Conservation (phyloP, 306 rosid genomes). For the Astragalus membranaceus region DNA sequence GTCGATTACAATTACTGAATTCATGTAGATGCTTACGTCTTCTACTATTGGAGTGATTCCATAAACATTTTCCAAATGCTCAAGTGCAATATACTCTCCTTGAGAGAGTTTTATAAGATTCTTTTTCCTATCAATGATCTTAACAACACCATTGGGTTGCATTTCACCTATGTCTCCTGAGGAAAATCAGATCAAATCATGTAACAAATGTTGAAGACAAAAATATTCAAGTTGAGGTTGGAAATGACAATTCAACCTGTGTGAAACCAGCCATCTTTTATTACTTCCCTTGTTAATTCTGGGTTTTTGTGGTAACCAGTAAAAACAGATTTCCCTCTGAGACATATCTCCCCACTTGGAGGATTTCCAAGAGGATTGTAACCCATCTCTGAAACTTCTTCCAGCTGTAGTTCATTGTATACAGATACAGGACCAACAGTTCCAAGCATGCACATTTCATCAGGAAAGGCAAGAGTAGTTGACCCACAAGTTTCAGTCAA, state of each 20-base stretch:
- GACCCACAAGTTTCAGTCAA: conserved; percentile 90
- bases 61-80: conserved; percentile 73
- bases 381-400: conserved; percentile 81
- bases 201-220: background rate
- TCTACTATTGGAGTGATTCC: conserved; percentile 64
- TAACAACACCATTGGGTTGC: conserved; percentile 67
- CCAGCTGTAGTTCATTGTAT: conserved; percentile 63
- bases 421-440: conserved; percentile 54
- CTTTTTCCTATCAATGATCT: conserved; percentile 83
- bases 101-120: conserved; percentile 87
- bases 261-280: conserved; percentile 90
- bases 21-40: conserved; percentile 44
- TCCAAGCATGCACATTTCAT: conserved; percentile 85
- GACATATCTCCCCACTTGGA: conserved; percentile 75
- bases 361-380: conserved; percentile 72
- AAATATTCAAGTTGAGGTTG: background rate
- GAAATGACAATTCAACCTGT: conserved; percentile 43
- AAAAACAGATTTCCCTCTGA: conserved; percentile 69
- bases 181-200: background rate
- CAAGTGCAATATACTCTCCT: conserved; percentile 87
- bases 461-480: conserved; percentile 53
- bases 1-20: background rate
- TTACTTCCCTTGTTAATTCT: conserved; percentile 55
- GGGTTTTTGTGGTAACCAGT: conserved; percentile 64
- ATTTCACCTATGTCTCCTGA: conserved; percentile 90